Evolutionary conservation across 2,329 filamentous ascomycete species (phyloP).

Genomic region (Ambrosiella beaveri): DNA sequence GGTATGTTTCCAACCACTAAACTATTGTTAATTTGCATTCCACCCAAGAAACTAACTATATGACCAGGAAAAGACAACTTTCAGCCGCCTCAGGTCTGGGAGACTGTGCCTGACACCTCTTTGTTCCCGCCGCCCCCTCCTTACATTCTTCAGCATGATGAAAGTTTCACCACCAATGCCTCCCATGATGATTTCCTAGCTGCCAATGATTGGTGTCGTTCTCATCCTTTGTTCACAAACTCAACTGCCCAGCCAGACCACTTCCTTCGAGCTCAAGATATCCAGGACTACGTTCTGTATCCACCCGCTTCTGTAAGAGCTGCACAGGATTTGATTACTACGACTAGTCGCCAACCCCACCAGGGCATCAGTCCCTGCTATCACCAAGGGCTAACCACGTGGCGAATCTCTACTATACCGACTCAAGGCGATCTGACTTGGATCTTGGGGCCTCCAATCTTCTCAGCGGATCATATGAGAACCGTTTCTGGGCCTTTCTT

Average conservation of each 20-base stretch:
- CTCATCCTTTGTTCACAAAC: neutral
- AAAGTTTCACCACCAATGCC: neutral
- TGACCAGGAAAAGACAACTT: too few relatives aligned
- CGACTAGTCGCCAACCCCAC: too few relatives aligned
- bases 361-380: too few relatives aligned
- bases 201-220: neutral
- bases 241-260: neutral
- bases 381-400: neutral
- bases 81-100: too few relatives aligned
- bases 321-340: neutral
- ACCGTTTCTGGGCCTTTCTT: neutral
- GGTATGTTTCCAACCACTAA: too few relatives aligned
- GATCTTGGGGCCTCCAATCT: constrained; percentile 51
- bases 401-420: constrained; percentile 7
- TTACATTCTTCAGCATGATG: neutral
- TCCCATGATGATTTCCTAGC: neutral
- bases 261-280: neutral
- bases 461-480: constrained; percentile 32
- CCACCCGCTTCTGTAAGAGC: neutral
- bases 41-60: too few relatives aligned
- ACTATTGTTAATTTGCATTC: too few relatives aligned
- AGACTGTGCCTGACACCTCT: neutral
- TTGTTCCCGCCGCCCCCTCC: neutral
- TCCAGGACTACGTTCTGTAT: neutral
- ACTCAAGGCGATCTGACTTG: constrained; percentile 44